Evolutionary conservation across 345 rosid genomes (phyloP).

Genomic region (Gossypioides kirkii): DNA sequence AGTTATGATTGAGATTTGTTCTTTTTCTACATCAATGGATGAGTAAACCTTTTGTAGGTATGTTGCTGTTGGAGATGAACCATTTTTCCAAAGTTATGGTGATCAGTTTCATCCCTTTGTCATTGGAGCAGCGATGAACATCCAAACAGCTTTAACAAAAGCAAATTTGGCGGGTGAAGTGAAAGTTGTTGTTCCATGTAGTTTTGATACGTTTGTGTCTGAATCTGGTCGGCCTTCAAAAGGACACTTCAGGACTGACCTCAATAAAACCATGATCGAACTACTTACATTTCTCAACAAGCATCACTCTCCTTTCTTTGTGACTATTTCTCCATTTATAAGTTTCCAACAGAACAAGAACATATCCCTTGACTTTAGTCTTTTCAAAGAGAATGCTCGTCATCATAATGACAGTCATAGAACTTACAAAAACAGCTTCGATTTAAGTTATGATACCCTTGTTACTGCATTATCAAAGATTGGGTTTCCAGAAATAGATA

Average conservation of each 20-base stretch:
- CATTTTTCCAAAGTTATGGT: constrained; percentile 58
- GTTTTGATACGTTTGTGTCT: constrained; percentile 59
- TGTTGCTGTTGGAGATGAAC: constrained; percentile 83
- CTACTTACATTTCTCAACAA: constrained; percentile 66
- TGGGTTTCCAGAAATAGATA: constrained; percentile 61
- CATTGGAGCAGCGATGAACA: constrained; percentile 71
- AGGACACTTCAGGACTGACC: constrained; percentile 74
- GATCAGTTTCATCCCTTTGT: constrained; percentile 70
- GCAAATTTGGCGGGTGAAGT: constrained; percentile 60
- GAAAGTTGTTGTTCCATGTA: constrained; percentile 82
- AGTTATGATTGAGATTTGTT: constrained; percentile 5
- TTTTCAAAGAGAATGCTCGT: constrained; percentile 54
- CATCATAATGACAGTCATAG: constrained; percentile 49
- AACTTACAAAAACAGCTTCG: constrained; percentile 77
- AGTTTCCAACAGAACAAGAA: constrained; percentile 62
- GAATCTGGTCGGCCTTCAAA: constrained; percentile 61
- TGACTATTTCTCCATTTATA: constrained; percentile 57
- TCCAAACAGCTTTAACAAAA: constrained; percentile 66
- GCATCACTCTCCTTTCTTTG: constrained; percentile 71
- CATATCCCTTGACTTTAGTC: constrained; percentile 60
- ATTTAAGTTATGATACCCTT: constrained; percentile 60
- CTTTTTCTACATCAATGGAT: not conserved
- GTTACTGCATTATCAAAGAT: constrained; percentile 51
- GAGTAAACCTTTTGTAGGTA: constrained; percentile 40
- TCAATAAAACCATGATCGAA: constrained; percentile 80